phyloP scores from a whole-genome alignment of 106 monocot genomes.

The Allium cepa region DNA sequence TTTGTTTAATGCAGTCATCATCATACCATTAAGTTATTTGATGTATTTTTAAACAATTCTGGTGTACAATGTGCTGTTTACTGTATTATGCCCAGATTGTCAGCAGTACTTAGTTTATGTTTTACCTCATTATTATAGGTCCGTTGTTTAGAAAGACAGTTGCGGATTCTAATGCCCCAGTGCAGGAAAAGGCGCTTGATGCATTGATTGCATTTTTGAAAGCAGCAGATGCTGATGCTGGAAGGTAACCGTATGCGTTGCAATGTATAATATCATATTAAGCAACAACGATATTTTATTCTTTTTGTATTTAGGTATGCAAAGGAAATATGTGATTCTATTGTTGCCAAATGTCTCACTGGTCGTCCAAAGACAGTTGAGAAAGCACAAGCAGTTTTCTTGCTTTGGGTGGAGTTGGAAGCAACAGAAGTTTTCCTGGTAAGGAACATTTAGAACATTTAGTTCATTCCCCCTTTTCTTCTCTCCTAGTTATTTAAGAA shows the following conservation, averaged over 20 bases:
- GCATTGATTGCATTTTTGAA: conserved; percentile 69
- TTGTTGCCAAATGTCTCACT: conserved; percentile 94
- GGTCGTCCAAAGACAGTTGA: conserved; percentile 95
- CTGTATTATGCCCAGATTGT: too few relatives aligned
- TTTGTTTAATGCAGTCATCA: background rate
- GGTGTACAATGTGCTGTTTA: too few relatives aligned
- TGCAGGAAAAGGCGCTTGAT: conserved; percentile 99
- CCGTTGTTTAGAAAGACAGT: conserved; percentile 92
- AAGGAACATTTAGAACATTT: conserved; percentile 10
- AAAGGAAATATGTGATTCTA: conserved; percentile 91
- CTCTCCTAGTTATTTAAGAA: too few relatives aligned
- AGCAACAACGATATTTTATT: background rate
- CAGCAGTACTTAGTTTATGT: too few relatives aligned
- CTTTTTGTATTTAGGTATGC: conserved; percentile 50
- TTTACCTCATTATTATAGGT: conserved; percentile 1
- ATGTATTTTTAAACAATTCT: background rate
- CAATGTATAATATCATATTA: background rate
- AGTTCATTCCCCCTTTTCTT: too few relatives aligned
- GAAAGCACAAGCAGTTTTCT: conserved; percentile 77
- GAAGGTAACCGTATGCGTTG: conserved; percentile 34
- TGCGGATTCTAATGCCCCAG: conserved; percentile 93
- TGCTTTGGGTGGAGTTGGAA: conserved; percentile 97
- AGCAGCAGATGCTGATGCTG: conserved; percentile 89
- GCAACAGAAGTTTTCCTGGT: conserved; percentile 90
- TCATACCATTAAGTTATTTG: background rate